Percentiles rank a stretch among this genome's conserved stretches.
phyloP scores from a whole-genome alignment of 345 rosid genomes.

The Cochlearia excelsa region DNA sequence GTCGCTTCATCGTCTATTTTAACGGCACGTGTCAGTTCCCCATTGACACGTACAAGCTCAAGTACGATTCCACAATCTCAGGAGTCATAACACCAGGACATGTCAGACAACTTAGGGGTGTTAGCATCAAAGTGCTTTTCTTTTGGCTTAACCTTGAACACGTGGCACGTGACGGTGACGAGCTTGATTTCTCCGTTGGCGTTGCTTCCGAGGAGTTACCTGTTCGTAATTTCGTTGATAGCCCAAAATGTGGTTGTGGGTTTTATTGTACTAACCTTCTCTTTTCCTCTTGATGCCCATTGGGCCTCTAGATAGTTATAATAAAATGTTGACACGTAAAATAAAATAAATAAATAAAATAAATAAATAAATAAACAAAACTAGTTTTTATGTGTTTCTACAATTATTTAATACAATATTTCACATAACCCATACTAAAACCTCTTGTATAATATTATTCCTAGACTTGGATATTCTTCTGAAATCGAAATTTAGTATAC shows the following conservation, averaged over 20 bases:
- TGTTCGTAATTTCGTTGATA: constrained; percentile 42
- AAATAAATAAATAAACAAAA: too few species aligned
- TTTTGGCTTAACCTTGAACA: constrained; percentile 56
- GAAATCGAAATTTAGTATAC: too few species aligned
- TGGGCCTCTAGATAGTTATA: not conserved
- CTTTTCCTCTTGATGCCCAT: not conserved
- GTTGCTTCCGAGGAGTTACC: constrained; percentile 47
- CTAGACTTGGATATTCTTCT: too few species aligned
- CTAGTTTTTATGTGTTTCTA: too few species aligned
- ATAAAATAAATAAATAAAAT: not conserved
- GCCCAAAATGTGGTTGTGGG: constrained; percentile 84
- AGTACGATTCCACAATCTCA: constrained; percentile 46
- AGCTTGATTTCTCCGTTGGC: constrained; percentile 51
- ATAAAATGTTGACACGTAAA: too few species aligned
- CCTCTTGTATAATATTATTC: too few species aligned
- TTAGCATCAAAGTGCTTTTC: constrained; percentile 50
- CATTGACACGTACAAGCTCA: constrained; percentile 45
- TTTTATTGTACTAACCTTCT: constrained; percentile 43
- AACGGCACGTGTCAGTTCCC: constrained; percentile 45
- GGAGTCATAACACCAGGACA: constrained; percentile 45
- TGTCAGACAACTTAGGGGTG: constrained; percentile 46
- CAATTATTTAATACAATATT: too few species aligned
- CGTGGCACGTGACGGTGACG: constrained; percentile 43
- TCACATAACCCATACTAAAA: too few species aligned
- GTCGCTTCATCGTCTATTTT: constrained; percentile 44